Percentiles rank a stretch among this genome's conserved stretches.
These are phyloP conservation scores for Penicillium sp. DNA, from an alignment of 2,329 filamentous ascomycete species.

Conservation along the genomic window DNA sequence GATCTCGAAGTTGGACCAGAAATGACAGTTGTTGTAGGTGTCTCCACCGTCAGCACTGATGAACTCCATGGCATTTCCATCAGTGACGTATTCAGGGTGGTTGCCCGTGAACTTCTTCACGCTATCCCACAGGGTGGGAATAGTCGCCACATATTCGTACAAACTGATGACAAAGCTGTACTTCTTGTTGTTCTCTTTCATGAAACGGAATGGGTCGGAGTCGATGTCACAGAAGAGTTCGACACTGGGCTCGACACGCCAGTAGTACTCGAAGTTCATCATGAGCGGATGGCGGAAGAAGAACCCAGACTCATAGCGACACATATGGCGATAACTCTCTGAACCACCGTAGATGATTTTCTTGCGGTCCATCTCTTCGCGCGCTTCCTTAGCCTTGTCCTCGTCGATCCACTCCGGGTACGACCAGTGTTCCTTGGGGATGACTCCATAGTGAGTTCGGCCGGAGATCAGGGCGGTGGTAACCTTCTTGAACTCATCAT, in stretches of 20 bases:
- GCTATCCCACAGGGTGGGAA: slow-evolving; percentile 93
- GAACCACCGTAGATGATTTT: slow-evolving; percentile 99
- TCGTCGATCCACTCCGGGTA: slow-evolving; percentile 96
- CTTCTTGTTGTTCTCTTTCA: slow-evolving; percentile 96
- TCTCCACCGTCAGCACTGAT: slow-evolving; percentile 88
- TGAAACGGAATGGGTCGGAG: slow-evolving; percentile 95
- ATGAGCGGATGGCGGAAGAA: slow-evolving; percentile 96
- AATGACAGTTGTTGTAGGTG: slow-evolving; percentile 96
- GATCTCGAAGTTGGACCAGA: slow-evolving; percentile 99
- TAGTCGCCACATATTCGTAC: slow-evolving; percentile 96
- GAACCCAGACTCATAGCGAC: slow-evolving; percentile 97
- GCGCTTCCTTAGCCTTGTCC: slow-evolving; percentile 84
- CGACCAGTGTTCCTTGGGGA: slow-evolving; percentile 92
- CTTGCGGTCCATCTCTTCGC: slow-evolving; percentile 88
- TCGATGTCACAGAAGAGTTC: slow-evolving; percentile 95
- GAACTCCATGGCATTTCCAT: slow-evolving; percentile 86
- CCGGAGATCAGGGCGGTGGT: slow-evolving; percentile 89
- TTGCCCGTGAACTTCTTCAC: slow-evolving; percentile 91
- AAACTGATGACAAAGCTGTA: slow-evolving; percentile 96
- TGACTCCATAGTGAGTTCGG: slow-evolving; percentile 85
- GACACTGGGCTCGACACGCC: slow-evolving; percentile 96
- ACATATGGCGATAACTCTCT: slow-evolving; percentile 98
- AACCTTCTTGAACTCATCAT: slow-evolving; percentile 89
- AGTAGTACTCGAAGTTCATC: slow-evolving; percentile 98
- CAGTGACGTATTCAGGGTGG: slow-evolving; percentile 82